Conservation (phyloP, 1,284 basidiomycete genomes). For the Bjerkandera adusta region DNA sequence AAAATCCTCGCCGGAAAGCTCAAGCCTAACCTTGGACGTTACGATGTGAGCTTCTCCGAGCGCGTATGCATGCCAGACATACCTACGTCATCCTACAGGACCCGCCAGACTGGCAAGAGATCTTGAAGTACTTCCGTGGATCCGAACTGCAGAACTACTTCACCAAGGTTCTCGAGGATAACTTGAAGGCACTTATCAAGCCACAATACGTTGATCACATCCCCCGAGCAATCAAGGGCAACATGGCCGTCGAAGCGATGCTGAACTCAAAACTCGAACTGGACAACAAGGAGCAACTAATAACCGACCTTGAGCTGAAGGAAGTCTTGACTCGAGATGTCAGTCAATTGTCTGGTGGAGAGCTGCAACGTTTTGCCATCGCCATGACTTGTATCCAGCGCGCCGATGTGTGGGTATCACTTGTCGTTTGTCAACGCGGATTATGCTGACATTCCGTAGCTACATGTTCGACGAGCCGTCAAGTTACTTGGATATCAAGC, state of each 20-base stretch:
- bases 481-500: slow-evolving; percentile 93
- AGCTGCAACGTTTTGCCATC: slow-evolving; percentile 94
- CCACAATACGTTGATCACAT: slow-evolving; percentile 99
- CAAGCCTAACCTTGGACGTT: slow-evolving; percentile 90
- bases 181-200: slow-evolving; percentile 96
- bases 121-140: slow-evolving; percentile 95
- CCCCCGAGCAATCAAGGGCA: slow-evolving; percentile 91
- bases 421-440: too few relatives aligned
- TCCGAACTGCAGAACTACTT: slow-evolving; percentile 98
- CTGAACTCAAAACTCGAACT: slow-evolving; percentile 84
- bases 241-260: slow-evolving; percentile 85
- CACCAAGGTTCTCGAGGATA: slow-evolving; percentile 97
- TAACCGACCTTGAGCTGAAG: slow-evolving; percentile 82
- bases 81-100: slow-evolving; percentile 49
- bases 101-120: slow-evolving; percentile 97
- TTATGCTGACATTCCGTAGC: slow-evolving; percentile 42
- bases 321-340: slow-evolving; percentile 85
- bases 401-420: slow-evolving; percentile 78
- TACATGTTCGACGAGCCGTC: slow-evolving; percentile 99
- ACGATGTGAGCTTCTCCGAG: slow-evolving; percentile 61
- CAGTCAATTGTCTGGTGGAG: slow-evolving; percentile 87
- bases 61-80: slow-evolving; percentile 3
- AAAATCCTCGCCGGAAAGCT: slow-evolving; percentile 95
- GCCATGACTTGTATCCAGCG: slow-evolving; percentile 91
- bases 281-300: slow-evolving; percentile 81